Percentiles rank a stretch among this genome's conserved stretches.
phyloP scores from a whole-genome alignment of 495 filamentous ascomycete species.

The Lophiostoma macrostomum region DNA sequence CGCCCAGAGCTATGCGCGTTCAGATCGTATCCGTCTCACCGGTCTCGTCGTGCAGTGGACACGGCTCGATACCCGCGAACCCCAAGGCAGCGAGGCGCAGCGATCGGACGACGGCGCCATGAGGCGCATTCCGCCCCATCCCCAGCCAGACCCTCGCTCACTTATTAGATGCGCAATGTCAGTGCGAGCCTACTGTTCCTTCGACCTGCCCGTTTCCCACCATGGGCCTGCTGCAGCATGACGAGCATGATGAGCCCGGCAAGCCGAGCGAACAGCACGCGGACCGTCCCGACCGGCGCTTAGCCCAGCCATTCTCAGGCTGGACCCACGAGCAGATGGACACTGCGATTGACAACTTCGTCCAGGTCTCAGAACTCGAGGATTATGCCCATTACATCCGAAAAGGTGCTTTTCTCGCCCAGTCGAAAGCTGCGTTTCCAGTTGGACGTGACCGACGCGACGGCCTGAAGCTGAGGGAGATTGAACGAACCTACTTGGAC shows the following conservation, averaged over 20 bases:
- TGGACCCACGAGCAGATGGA: constrained; percentile 20
- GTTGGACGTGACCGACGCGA: constrained; percentile 1
- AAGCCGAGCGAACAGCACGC: neutral
- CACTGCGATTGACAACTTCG: constrained; percentile 13
- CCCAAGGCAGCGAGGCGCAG: no score
- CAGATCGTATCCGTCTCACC: no score
- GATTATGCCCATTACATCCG: constrained; percentile 22
- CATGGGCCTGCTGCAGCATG: constrained; percentile 1
- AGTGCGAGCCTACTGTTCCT: neutral
- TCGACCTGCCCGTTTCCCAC: neutral
- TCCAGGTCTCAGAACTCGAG: constrained; percentile 8
- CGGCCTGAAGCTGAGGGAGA: constrained; percentile 9
- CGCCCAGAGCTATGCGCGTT: no score
- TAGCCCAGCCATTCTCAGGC: constrained; percentile 17
- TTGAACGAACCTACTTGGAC: constrained; percentile 15
- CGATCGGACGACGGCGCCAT: no score
- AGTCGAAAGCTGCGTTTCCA: constrained; percentile 17
- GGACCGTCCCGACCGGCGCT: constrained; percentile 13
- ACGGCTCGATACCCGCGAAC: no score
- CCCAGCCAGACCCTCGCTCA: no score
- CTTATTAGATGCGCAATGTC: no score
- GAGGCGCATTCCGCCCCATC: no score
- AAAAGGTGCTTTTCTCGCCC: constrained; percentile 20
- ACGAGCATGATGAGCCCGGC: neutral
- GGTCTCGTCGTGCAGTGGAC: no score